Percentiles rank a stretch among this genome's conserved stretches.
Conservation (phyloP, 2,329 filamentous ascomycete genomes). For the Elsinoe ampelina region DNA sequence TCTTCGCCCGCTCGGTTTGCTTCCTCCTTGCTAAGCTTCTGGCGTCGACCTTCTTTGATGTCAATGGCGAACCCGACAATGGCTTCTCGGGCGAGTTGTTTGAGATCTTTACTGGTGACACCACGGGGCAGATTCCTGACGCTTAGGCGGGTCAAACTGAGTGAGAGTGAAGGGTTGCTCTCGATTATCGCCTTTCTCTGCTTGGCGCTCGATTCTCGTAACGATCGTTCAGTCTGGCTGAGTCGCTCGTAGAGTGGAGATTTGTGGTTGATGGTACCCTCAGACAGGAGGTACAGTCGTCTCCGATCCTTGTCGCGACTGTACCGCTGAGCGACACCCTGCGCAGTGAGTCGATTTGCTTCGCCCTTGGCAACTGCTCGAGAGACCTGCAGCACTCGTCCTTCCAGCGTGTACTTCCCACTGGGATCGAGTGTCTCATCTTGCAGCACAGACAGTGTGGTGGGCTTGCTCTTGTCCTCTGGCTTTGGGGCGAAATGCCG, state of each 20-base stretch:
- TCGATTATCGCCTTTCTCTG: conserved; percentile 88
- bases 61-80: conserved; percentile 90
- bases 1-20: conserved; percentile 67
- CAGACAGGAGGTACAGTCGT: conserved; percentile 74
- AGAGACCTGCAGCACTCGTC: conserved; percentile 74
- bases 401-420: conserved; percentile 83
- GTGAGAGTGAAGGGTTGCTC: conserved; percentile 77
- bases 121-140: conserved; percentile 83
- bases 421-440: conserved; percentile 72
- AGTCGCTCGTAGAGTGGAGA: conserved; percentile 70
- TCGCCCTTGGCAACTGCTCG: conserved; percentile 77
- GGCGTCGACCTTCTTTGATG: conserved; percentile 66
- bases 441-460: conserved; percentile 76
- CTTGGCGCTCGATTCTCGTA: conserved; percentile 76
- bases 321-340: conserved; percentile 53
- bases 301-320: conserved; percentile 78
- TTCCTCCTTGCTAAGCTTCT: conserved; percentile 84
- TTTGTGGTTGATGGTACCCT: conserved; percentile 71
- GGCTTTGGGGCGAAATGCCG: conserved; percentile 34
- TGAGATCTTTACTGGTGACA: conserved; percentile 77
- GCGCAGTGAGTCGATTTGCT: conserved; percentile 64
- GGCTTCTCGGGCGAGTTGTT: conserved; percentile 82
- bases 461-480: conserved; percentile 21
- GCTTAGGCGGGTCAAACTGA: conserved; percentile 82
- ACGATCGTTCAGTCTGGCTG: conserved; percentile 68